These are phyloP conservation scores for Santalum album DNA, from an alignment of 164 flowering plant species.

Conservation along the genomic window DNA sequence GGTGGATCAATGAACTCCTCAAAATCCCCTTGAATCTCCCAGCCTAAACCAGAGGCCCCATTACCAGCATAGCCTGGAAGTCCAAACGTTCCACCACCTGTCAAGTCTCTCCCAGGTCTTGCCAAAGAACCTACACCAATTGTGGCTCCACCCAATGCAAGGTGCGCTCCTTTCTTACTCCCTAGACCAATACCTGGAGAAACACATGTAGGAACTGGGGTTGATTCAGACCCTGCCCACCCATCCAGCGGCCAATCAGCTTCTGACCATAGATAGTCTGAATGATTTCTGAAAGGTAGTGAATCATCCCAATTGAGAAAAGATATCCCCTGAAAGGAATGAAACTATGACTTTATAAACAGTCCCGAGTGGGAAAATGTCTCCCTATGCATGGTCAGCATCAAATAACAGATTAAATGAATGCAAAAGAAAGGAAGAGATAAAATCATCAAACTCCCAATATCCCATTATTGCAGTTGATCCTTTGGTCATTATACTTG, in stretches of 20 bases:
- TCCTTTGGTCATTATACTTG: too few species aligned
- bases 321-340: conserved; percentile 59
- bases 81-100: conserved; percentile 70
- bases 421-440: too few species aligned
- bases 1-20: conserved; percentile 78
- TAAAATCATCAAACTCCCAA: too few species aligned
- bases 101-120: conserved; percentile 53
- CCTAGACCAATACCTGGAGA: conserved; percentile 81
- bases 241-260: conserved; percentile 94
- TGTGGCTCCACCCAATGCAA: conserved; percentile 82
- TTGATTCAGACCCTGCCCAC: conserved; percentile 76
- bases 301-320: conserved; percentile 55
- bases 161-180: conserved; percentile 58
- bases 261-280: conserved; percentile 67
- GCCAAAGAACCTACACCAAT: conserved; percentile 47
- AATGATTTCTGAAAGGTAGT: conserved; percentile 19
- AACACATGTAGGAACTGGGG: conserved; percentile 72
- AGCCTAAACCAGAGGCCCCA: conserved; percentile 73
- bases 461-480: too few species aligned
- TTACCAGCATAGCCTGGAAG: conserved; percentile 77
- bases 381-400: not conserved
- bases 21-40: conserved; percentile 75
- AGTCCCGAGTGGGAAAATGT: not conserved
- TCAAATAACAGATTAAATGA: not conserved
- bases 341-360: not conserved